A percentile compares a stretch with the other conserved stretches of the same genome.
Evolutionary conservation across 768 basidiomycete species (phyloP).

Genomic region (Podaxis pistillaris): DNA sequence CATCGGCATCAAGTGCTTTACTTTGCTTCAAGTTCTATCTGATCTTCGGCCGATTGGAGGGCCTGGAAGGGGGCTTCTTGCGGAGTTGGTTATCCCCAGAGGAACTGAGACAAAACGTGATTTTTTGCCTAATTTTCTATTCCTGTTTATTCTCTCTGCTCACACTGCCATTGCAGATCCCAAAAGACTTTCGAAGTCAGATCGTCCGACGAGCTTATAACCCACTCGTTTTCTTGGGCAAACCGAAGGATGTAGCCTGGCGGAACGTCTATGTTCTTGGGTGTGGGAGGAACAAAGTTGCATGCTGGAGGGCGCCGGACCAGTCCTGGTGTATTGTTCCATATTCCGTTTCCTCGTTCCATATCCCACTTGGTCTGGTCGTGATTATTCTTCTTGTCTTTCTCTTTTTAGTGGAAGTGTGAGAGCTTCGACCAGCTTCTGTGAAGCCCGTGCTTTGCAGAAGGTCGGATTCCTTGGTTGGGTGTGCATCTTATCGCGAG

Average conservation of each 20-base stretch:
- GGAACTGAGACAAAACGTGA: neutral
- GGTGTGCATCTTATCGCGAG: too few relatives aligned
- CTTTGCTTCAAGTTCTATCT: neutral
- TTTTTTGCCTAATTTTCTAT: neutral
- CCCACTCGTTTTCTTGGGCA: neutral
- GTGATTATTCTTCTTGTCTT: too few relatives aligned
- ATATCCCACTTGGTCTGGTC: too few relatives aligned
- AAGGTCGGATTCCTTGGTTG: too few relatives aligned
- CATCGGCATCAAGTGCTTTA: neutral
- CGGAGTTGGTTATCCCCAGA: neutral
- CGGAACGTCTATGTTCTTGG: neutral
- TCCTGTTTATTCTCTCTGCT: neutral
- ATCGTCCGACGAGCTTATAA: neutral
- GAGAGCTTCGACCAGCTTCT: too few relatives aligned
- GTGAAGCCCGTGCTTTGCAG: too few relatives aligned
- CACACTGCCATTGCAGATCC: neutral
- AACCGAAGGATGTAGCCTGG: neutral
- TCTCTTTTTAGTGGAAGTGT: too few relatives aligned
- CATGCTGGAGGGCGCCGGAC: neutral
- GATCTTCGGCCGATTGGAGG: too few relatives aligned
- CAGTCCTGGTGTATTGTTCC: neutral
- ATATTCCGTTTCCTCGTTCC: neutral
- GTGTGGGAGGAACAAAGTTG: neutral
- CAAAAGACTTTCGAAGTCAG: neutral
- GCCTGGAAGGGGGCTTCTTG: neutral